Evolutionary conservation across 805 yeast genomes (phyloP), one percentile per base, ranked within the genome.

Genomic region (Kregervanrija delftensis): DNA sequence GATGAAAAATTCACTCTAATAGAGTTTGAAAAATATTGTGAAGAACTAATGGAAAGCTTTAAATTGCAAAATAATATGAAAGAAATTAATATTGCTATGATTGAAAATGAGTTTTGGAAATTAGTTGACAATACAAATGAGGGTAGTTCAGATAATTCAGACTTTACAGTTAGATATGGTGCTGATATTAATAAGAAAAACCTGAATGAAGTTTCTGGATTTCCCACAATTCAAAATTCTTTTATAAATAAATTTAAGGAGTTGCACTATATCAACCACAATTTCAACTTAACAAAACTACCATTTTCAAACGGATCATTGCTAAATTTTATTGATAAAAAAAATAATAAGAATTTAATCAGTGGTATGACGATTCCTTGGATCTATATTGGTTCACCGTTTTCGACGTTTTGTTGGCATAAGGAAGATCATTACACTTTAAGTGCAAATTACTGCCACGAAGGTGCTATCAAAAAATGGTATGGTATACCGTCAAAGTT

Each of bases 351-450:
- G 12, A 74, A 78, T 14, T 74, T 77, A 31, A 84, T 91, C 2
- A 83, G 96, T 0, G 98, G 98, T 1, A 90, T 90, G 88, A 89
- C 97, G 0, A 76, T 86, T 14, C 98, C 98, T 0, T 90, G 98
- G 98, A 74, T 89, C 3, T 90, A 90, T 57, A 79, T 90, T 12
- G 98, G 98, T 0, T 86, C 95, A 42, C 71, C 87, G 41, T 80
- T 88, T 55, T 84, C 95, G 2, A 87, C 97, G 1, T 91, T 91
- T 59, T 90, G 98, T 63, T 91, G 97, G 96, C 97, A 91, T 61
- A 83, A 86, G 47, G 98, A 90, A 57, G 98, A 90, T 62, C 97
- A 91, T 59, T 88, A 86, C 59, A 86, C 96, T 0, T 71, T 87
- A 49, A 85, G 95, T 41, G 90, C 95, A 4, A 91, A 91, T 61